Conservation (phyloP, 176 grass and related monocot genomes). For the Otatea glauca region DNA sequence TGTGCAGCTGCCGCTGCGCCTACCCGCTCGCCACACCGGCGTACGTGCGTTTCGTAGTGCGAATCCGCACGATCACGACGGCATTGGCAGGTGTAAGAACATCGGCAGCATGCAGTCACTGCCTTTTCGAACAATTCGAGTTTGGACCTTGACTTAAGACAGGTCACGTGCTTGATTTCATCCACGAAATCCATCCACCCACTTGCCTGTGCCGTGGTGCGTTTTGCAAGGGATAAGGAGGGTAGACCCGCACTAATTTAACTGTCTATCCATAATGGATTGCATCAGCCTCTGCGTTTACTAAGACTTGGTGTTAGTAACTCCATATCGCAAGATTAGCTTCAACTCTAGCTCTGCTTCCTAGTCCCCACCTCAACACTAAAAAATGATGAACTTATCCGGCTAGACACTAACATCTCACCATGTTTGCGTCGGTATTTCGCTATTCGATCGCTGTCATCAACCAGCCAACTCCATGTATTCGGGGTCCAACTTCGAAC, state of each 20-base stretch:
- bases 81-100: background rate
- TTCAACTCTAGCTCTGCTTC: background rate
- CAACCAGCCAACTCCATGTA: too few species aligned
- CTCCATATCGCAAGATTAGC: background rate
- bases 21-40: background rate
- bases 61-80: slow-evolving; percentile 15
- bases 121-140: background rate
- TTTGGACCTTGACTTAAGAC: background rate
- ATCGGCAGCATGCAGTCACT: background rate
- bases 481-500: too few species aligned
- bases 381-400: background rate
- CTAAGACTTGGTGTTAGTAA: background rate
- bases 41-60: background rate
- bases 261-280: background rate
- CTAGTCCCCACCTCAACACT: background rate
- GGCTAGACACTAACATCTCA: too few species aligned
- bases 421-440: too few species aligned
- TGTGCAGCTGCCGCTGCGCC: background rate
- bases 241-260: background rate
- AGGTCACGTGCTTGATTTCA: background rate
- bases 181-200: background rate
- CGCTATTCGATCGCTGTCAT: too few species aligned
- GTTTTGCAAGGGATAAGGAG: background rate
- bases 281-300: background rate
- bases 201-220: background rate